Evolutionary conservation across 2,329 filamentous ascomycete genomes (phyloP).

Genomic region (Aureobasidium lini): DNA sequence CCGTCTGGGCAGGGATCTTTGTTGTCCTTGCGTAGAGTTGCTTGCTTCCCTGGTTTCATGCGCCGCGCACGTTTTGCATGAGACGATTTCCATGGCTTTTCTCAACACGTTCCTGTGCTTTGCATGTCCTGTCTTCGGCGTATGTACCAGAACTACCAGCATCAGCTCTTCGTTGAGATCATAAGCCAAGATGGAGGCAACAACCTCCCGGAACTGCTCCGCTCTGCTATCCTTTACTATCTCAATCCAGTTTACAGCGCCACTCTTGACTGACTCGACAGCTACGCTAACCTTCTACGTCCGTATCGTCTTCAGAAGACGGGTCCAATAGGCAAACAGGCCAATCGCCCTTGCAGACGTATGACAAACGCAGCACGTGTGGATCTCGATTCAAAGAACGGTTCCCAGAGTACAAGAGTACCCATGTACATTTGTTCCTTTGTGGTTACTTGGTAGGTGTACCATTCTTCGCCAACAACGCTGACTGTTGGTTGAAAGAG

Average conservation of each 20-base stretch:
- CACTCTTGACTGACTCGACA: slow-evolving; percentile 6
- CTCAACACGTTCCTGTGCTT: background rate
- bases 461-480: background rate
- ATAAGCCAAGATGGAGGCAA: background rate
- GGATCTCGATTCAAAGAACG: slow-evolving; percentile 4
- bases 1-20: slow-evolving; percentile 8
- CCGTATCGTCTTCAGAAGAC: background rate
- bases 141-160: background rate
- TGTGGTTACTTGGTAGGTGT: background rate
- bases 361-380: background rate
- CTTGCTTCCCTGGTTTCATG: slow-evolving; percentile 8
- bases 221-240: slow-evolving; percentile 1
- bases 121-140: background rate
- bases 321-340: background rate
- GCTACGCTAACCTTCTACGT: background rate
- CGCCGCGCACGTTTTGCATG: background rate
- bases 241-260: background rate
- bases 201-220: background rate
- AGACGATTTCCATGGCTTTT: background rate
- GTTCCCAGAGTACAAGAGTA: background rate
- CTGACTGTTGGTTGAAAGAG: background rate
- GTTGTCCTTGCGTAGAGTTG: background rate
- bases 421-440: background rate
- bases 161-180: background rate
- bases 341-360: background rate